A percentile compares a stretch with the other conserved stretches of the same genome.
Conservation (phyloP, 306 rosid genomes). For the Ormosia semicastrata region DNA sequence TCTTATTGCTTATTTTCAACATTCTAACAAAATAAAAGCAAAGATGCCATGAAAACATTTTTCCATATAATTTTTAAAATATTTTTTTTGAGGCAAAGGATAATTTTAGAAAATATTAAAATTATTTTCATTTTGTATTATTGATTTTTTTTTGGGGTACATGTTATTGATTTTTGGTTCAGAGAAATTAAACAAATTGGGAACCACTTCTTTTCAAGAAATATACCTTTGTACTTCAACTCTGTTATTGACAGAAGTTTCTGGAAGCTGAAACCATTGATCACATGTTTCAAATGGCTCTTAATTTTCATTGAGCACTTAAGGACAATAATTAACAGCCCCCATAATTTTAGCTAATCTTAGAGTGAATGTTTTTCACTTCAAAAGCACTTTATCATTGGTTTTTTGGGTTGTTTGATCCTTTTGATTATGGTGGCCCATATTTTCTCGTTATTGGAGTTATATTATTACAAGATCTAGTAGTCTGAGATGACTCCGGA, state of each 20-base stretch:
- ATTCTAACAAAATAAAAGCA: neutral
- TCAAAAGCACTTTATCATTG: neutral
- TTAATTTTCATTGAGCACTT: neutral
- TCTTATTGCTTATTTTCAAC: too few relatives aligned
- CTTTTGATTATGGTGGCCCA: neutral
- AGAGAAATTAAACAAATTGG: neutral
- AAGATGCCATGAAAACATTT: neutral
- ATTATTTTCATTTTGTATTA: neutral
- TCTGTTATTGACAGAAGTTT: neutral
- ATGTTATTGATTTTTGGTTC: neutral
- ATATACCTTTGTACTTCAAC: neutral
- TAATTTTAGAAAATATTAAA: neutral
- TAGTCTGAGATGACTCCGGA: neutral
- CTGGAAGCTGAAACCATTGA: neutral
- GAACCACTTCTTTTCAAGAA: neutral
- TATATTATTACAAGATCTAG: neutral
- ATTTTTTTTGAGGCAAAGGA: neutral
- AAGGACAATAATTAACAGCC: neutral
- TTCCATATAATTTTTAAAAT: neutral
- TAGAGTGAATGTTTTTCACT: neutral
- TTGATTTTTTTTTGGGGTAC: neutral
- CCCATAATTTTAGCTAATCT: neutral
- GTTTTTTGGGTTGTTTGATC: slow-evolving; percentile 2
- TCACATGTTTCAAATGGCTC: neutral
- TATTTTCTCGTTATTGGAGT: neutral